Conservation (phyloP, 192 early-diverging fungal genomes). For the Glomus cerebriforme region DNA sequence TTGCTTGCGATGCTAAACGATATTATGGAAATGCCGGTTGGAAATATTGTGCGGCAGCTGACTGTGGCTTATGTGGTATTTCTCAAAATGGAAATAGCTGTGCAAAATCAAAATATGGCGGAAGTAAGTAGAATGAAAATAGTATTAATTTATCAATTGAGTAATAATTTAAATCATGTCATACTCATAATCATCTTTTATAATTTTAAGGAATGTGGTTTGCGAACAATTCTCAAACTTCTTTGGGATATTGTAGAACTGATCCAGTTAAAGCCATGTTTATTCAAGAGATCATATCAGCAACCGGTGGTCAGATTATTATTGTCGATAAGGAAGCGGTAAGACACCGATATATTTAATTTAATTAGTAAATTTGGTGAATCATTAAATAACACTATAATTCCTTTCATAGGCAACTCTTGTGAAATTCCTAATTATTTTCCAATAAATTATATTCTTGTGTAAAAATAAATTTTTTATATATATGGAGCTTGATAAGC, state of each 20-base stretch:
- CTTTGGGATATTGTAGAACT: neutral
- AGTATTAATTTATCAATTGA: neutral
- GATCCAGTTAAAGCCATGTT: constrained; percentile 11
- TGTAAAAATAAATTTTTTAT: too few relatives aligned
- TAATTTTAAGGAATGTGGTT: constrained; percentile 19
- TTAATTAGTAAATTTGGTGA: too few relatives aligned
- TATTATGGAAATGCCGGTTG: neutral
- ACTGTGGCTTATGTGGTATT: constrained; percentile 7
- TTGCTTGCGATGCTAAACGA: neutral
- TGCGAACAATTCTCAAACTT: neutral
- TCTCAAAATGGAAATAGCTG: constrained; percentile 1
- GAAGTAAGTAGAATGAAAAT: neutral
- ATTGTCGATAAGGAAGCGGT: constrained; percentile 22
- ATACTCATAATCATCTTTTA: neutral
- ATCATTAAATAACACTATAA: neutral
- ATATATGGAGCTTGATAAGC: too few relatives aligned
- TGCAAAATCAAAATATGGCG: neutral
- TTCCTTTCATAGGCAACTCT: constrained; percentile 1
- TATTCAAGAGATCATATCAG: neutral
- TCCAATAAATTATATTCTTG: neutral
- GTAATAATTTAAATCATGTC: neutral
- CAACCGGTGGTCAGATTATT: neutral
- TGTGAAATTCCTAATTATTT: neutral
- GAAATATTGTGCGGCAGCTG: neutral
- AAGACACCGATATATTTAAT: neutral